phyloP scores from a whole-genome alignment of 768 basidiomycete genomes.

The Russula lepida region DNA sequence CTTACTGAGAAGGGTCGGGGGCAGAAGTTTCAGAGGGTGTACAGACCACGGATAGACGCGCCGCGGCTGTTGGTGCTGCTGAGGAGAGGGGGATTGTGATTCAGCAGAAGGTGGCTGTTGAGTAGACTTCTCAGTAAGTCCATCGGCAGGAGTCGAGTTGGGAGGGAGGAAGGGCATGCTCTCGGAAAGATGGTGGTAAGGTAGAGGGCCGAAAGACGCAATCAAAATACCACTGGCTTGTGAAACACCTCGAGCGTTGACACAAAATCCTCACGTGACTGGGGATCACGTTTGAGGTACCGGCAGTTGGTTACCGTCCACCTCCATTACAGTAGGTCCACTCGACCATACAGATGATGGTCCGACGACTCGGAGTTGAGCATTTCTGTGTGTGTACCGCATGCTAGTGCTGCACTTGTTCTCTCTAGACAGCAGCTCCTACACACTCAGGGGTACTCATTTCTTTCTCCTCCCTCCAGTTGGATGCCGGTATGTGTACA shows the following conservation, averaged over 20 bases:
- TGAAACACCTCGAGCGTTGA: background rate
- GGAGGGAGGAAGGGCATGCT: conserved; percentile 90
- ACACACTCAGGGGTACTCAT: too few relatives aligned
- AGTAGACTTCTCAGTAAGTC: conserved; percentile 22
- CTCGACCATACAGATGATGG: too few relatives aligned
- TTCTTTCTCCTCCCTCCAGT: background rate
- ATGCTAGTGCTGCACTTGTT: too few relatives aligned
- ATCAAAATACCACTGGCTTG: background rate
- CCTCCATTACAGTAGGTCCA: too few relatives aligned
- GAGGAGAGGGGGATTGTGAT: conserved; percentile 24
- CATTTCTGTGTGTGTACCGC: too few relatives aligned
- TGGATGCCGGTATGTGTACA: background rate
- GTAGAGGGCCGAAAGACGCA: too few relatives aligned
- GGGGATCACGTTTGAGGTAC: too few relatives aligned
- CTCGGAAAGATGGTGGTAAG: background rate
- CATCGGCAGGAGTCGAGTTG: conserved; percentile 27
- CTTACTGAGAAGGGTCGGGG: background rate
- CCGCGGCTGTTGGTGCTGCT: too few relatives aligned
- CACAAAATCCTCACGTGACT: too few relatives aligned
- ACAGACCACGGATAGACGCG: background rate
- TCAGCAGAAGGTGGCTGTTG: conserved; percentile 25
- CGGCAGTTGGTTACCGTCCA: too few relatives aligned
- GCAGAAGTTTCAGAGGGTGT: background rate
- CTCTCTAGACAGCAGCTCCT: too few relatives aligned
- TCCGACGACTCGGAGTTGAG: too few relatives aligned